These are phyloP conservation scores for Posidonia australis DNA, from an alignment of 106 monocot genomes.

Conservation along the genomic window DNA sequence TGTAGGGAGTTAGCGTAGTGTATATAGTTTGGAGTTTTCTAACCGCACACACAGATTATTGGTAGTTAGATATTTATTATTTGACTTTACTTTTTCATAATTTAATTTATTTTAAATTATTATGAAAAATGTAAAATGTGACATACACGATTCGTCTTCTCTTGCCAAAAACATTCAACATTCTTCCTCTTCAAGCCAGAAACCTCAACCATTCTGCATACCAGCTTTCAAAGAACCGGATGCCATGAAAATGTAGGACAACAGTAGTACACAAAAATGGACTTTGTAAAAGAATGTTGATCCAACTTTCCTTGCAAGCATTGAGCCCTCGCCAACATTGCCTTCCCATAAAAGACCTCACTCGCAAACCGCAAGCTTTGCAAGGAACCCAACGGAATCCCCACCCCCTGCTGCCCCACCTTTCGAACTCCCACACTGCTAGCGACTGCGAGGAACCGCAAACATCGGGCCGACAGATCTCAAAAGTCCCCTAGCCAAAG, in stretches of 20 bases:
- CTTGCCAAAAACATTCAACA: constrained; percentile 45
- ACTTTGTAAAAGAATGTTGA: constrained; percentile 19
- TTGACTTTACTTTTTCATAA: too few relatives aligned
- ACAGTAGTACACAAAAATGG: constrained; percentile 46
- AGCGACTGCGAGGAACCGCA: too few relatives aligned
- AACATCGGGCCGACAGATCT: constrained; percentile 13
- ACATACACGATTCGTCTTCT: constrained; percentile 21
- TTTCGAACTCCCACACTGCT: neutral
- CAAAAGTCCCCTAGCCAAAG: constrained; percentile 12
- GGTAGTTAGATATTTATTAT: too few relatives aligned
- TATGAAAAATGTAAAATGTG: too few relatives aligned
- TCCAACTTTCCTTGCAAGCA: neutral
- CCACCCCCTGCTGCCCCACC: neutral
- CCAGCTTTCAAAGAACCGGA: constrained; percentile 34
- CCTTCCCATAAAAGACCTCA: neutral
- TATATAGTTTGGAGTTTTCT: too few relatives aligned
- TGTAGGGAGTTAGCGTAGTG: too few relatives aligned
- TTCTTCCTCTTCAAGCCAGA: constrained; percentile 64
- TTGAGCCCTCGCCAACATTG: neutral
- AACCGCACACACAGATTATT: too few relatives aligned
- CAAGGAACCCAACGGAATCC: too few relatives aligned
- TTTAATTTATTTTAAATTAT: too few relatives aligned
- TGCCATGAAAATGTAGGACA: too few relatives aligned
- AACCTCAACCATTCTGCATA: constrained; percentile 41
- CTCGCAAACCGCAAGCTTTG: constrained; percentile 10